Conservation (phyloP, 2,329 filamentous ascomycete genomes). For the Trichoderma oligosporum region DNA sequence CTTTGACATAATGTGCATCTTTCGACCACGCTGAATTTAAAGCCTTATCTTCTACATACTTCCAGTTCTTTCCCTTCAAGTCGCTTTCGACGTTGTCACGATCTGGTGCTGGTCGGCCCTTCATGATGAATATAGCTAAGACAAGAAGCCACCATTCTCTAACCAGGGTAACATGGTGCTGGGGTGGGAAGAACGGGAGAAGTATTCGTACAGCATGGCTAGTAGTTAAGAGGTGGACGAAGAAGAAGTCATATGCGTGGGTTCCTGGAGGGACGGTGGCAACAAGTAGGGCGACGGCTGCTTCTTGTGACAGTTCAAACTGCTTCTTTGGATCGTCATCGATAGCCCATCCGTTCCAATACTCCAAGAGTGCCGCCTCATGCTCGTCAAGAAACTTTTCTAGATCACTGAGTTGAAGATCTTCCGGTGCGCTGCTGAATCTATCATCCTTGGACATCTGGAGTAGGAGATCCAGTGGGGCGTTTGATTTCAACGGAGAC, state of each 20-base stretch:
- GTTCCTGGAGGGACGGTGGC: slow-evolving; percentile 54
- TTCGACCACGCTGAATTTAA: slow-evolving; percentile 62
- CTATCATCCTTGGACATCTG: slow-evolving; percentile 64
- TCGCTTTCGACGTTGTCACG: slow-evolving; percentile 59
- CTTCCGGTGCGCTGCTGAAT: slow-evolving; percentile 63
- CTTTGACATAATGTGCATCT: slow-evolving; percentile 84
- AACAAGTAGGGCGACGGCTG: slow-evolving; percentile 59
- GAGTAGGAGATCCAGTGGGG: slow-evolving; percentile 67
- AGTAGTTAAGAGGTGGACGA: slow-evolving; percentile 77
- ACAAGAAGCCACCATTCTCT: slow-evolving; percentile 88
- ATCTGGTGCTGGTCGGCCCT: slow-evolving; percentile 68
- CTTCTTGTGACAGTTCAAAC: slow-evolving; percentile 68
- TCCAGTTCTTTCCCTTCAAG: slow-evolving; percentile 67
- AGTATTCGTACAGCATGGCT: slow-evolving; percentile 87
- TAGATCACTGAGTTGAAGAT: slow-evolving; percentile 60
- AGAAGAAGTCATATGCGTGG: slow-evolving; percentile 75
- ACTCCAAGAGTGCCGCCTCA: slow-evolving; percentile 69
- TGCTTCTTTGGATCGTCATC: slow-evolving; percentile 63
- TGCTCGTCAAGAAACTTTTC: slow-evolving; percentile 63
- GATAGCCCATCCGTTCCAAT: slow-evolving; percentile 87
- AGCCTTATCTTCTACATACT: slow-evolving; percentile 68
- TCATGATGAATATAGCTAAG: slow-evolving; percentile 71
- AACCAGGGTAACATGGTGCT: slow-evolving; percentile 69
- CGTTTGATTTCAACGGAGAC: slow-evolving; percentile 55
- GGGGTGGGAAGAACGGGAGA: slow-evolving; percentile 69